Base-by-base conservation (phyloP, 345 rosid genomes). In the Acer yangbiense region DNA sequence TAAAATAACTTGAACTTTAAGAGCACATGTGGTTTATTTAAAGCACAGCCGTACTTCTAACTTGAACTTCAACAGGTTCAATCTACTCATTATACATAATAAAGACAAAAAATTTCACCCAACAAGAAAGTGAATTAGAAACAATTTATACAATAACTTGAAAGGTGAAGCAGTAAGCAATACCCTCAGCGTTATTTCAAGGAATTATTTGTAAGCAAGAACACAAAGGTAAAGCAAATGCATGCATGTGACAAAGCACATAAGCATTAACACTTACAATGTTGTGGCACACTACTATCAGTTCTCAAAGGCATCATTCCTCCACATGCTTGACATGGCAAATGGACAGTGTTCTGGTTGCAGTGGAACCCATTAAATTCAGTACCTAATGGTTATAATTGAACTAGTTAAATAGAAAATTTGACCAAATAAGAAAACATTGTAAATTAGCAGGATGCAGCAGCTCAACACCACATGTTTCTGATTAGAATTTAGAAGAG, bases 301-400 rank as follows among this genome's bases (percentile, higher is more conserved):
- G 86, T 63, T 84, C 99, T 89, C 23, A 85, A 87, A 78, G 98
- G 98, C 94, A 95, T 87, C 96, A 92, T 86, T 83, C 96, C 96
- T 46, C 91, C 87, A 82, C 98, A 95, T 71, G 83, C 79, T 69
- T 92, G 97, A 79, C 99, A 95, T 82, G 89, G 96, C 79, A 90
- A 73, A 82, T 95, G 97, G 32, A 89, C 84, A 55, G 89, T 89
- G 74, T 82, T 83, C 68, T 14, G 86, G 79, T 87, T 85, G 87
- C 99, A 95, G 54, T 32, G 85, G 79, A 93, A 93, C 44, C 93
- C 93, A 82, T 84, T 81, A 77, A 83, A 67, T 75, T 64, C 86
- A 44, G 87, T 80, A 74, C 86, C 96, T 95, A 85, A 79, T 12
- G 48, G 32, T 79, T n/a, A 65, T 35, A 39, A 69, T 23, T 61